Base-by-base conservation (phyloP, 1,284 basidiomycete species). In the Sphagnurus paluster region DNA sequence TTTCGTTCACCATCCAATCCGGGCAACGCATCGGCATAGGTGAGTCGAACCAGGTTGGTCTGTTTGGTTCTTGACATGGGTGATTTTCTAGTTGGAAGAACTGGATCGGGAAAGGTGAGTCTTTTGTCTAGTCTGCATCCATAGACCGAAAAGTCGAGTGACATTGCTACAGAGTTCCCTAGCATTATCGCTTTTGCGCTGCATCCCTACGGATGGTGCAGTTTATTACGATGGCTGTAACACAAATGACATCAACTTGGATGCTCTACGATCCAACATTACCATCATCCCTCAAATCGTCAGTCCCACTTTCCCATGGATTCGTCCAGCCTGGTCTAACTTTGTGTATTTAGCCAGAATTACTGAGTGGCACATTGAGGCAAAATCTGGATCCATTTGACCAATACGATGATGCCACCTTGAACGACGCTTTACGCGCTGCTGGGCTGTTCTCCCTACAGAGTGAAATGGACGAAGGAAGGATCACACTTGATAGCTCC, bases 381-480 rank as follows among this genome's bases (percentile, higher is more conserved):
- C 63, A 75, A 40, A 84, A 83, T 58, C 58, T 87, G 9, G 84
- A 86, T 57, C 89, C 90, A 0, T 92, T 91, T 59, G 77, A 74
- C 5, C 75, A 85, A 58, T 74, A 84, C 57, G 84, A 89, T 42
- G 90, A 93, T 60, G 76, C 77, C 1, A 68, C 66, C 4, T 64
- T 84, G 38, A 80, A 81, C 49, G 68, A 69, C 46, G 77, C 82
- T 1, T 62, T 85, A 2, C 71, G 73, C n/a, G 66, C 78, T 16
- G 71, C 80, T 3, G 80, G 80, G 1, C 61, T 84, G 1, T 78
- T 72, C 55, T 67, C 76, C 2, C 60, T 80, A 3, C 77, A 80
- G 54, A 66, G 53, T 30, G 75, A 80, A 55, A 63, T 61, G 24
- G 75, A 78, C 24, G 72, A 79, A 53, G 71, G 68, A 14, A 67